A percentile compares a stretch with the other conserved stretches of the same genome.
Evolutionary conservation across 176 grass and related monocot species (phyloP).

Genomic region (Tillandsia leiboldiana): DNA sequence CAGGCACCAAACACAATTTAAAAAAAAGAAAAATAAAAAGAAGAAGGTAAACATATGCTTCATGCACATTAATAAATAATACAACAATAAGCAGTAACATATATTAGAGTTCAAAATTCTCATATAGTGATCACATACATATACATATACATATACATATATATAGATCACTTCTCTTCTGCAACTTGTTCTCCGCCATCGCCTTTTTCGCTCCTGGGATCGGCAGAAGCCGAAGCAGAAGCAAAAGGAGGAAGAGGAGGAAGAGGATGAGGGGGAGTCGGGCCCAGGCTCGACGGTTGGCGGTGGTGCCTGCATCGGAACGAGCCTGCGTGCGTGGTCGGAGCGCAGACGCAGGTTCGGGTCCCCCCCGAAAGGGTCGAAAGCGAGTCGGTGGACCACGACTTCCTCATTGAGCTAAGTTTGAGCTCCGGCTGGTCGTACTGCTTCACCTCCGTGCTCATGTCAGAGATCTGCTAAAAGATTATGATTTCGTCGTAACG

Average conservation of each 20-base stretch:
- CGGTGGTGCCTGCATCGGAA: conserved; percentile 88
- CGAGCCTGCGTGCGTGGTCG: conserved; percentile 71
- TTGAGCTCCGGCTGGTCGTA: conserved; percentile 25
- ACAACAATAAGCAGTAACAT: no score
- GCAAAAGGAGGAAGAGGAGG: neutral
- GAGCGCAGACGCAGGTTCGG: conserved; percentile 57
- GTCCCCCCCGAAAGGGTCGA: conserved; percentile 24
- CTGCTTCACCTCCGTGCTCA: conserved; percentile 43
- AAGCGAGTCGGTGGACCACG: conserved; percentile 78
- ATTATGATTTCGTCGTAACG: no score
- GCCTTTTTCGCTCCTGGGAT: neutral
- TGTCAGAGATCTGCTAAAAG: neutral
- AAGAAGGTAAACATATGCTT: no score
- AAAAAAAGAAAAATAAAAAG: no score
- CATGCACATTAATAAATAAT: no score
- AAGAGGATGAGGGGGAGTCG: neutral
- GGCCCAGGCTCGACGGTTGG: conserved; percentile 16
- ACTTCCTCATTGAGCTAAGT: conserved; percentile 39
- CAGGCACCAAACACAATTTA: no score
- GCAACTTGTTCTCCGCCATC: neutral
- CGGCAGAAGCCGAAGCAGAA: no score
- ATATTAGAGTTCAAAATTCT: neutral
- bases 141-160: neutral
- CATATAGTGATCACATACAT: neutral
- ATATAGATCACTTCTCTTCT: neutral